Conservation (phyloP, 495 filamentous ascomycete genomes). For the Podospora pseudoanserina region DNA sequence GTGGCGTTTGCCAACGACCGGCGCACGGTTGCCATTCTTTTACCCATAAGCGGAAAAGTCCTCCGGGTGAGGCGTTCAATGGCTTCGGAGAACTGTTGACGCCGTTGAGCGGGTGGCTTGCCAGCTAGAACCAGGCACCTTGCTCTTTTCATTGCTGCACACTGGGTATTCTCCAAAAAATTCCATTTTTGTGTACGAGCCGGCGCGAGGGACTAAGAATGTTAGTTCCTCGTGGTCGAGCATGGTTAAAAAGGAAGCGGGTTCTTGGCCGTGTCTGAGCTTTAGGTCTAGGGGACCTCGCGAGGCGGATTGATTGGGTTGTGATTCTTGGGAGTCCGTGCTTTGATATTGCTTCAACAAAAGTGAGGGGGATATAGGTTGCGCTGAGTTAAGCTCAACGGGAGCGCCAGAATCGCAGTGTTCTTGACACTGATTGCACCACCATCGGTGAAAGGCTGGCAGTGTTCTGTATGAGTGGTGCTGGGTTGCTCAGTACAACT, state of each 20-base stretch:
- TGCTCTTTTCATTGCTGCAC: neutral
- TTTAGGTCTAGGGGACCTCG: neutral
- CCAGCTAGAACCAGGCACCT: neutral
- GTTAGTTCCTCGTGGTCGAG: neutral
- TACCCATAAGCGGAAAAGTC: neutral
- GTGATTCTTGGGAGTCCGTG: neutral
- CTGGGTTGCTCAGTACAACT: neutral
- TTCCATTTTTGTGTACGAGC: neutral
- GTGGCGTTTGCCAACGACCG: neutral
- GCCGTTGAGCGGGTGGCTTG: neutral
- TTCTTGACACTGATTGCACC: no score
- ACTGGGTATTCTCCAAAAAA: neutral
- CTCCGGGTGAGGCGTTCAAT: neutral
- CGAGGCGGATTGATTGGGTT: neutral
- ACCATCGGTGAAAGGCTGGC: neutral
- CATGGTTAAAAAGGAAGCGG: neutral
- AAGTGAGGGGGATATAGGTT: no score
- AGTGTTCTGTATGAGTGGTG: neutral
- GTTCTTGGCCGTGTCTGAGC: neutral
- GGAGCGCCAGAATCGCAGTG: no score
- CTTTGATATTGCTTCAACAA: neutral
- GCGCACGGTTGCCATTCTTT: neutral
- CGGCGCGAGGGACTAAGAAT: no score
- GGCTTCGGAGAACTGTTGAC: neutral
- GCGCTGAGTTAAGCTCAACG: no score